A percentile compares a stretch with the other conserved stretches of the same genome.
Evolutionary conservation across 768 basidiomycete species (phyloP).

Genomic region (Zangia roseola): DNA sequence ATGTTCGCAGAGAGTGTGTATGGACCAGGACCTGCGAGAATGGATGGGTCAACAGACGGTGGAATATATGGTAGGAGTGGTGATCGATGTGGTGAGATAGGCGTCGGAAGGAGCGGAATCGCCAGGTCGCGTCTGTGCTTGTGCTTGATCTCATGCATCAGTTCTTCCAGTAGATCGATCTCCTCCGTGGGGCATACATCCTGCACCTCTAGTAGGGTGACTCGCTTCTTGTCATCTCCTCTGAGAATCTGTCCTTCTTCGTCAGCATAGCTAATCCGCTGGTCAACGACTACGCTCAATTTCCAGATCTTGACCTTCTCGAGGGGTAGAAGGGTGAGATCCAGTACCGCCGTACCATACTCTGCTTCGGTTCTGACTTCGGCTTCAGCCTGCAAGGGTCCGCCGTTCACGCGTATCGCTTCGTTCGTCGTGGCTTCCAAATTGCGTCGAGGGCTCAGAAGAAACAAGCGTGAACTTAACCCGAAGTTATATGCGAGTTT

Average conservation of each 20-base stretch:
- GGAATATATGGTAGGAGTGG: slow-evolving; percentile 20
- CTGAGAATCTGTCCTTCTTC: not conserved
- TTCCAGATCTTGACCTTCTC: slow-evolving; percentile 84
- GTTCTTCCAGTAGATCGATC: not conserved
- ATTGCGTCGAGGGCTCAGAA: slow-evolving; percentile 54
- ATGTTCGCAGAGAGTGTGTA: slow-evolving; percentile 17
- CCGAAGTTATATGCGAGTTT: slow-evolving; percentile 82
- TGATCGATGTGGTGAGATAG: slow-evolving; percentile 29
- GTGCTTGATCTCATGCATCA: slow-evolving; percentile 13
- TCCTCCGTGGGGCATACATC: slow-evolving; percentile 19
- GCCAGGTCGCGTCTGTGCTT: not conserved
- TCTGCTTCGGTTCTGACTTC: slow-evolving; percentile 12
- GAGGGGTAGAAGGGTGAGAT: slow-evolving; percentile 80
- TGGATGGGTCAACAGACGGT: slow-evolving; percentile 20
- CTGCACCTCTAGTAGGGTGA: slow-evolving; percentile 19
- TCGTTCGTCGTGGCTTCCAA: not conserved
- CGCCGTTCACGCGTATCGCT: not conserved
- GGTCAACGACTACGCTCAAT: slow-evolving; percentile 73
- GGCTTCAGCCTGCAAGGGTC: not conserved
- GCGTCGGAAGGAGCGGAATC: slow-evolving; percentile 29
- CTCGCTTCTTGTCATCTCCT: slow-evolving; percentile 7
- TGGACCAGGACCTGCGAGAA: slow-evolving; percentile 27
- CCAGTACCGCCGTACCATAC: slow-evolving; percentile 67
- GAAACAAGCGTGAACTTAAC: slow-evolving; percentile 76
- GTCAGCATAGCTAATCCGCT: slow-evolving; percentile 15